These are phyloP conservation scores for Leucosporidium scottii DNA, from an alignment of 768 basidiomycete genomes.

Conservation along the genomic window DNA sequence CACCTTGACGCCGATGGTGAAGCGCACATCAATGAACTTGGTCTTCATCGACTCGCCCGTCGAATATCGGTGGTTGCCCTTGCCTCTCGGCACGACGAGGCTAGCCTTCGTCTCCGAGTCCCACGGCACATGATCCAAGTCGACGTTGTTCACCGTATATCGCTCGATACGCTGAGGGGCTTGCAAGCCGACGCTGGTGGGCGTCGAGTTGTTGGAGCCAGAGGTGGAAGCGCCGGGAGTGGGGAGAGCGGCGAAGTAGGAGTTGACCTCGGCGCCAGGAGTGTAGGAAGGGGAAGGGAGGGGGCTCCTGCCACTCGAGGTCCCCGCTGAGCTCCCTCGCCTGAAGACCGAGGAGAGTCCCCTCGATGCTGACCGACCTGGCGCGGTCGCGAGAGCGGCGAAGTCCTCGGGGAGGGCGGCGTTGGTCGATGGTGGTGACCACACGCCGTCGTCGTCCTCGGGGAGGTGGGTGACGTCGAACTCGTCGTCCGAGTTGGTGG, in stretches of 20 bases:
- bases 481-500: constrained; percentile 12
- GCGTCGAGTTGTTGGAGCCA: constrained; percentile 52
- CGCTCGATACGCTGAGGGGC: constrained; percentile 54
- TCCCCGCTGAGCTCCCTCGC: not conserved
- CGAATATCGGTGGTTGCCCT: constrained; percentile 59
- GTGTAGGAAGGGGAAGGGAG: not conserved
- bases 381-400: not conserved
- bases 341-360: not conserved
- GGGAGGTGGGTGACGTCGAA: not conserved
- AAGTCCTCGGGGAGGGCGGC: not conserved
- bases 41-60: constrained; percentile 70
- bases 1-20: constrained; percentile 65
- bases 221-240: constrained; percentile 55
- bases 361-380: not conserved
- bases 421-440: not conserved
- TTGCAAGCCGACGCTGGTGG: constrained; percentile 51
- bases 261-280: not conserved
- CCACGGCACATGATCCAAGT: constrained; percentile 9
- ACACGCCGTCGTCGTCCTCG: not conserved
- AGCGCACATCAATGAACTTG: constrained; percentile 58
- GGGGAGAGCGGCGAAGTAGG: constrained; percentile 27
- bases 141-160: constrained; percentile 62
- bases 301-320: not conserved
- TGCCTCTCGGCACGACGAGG: constrained; percentile 13
- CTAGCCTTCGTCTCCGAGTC: constrained; percentile 5